Base-by-base conservation (phyloP, 2,329 filamentous ascomycete species). In the Pseudocercospora eumusae region DNA sequence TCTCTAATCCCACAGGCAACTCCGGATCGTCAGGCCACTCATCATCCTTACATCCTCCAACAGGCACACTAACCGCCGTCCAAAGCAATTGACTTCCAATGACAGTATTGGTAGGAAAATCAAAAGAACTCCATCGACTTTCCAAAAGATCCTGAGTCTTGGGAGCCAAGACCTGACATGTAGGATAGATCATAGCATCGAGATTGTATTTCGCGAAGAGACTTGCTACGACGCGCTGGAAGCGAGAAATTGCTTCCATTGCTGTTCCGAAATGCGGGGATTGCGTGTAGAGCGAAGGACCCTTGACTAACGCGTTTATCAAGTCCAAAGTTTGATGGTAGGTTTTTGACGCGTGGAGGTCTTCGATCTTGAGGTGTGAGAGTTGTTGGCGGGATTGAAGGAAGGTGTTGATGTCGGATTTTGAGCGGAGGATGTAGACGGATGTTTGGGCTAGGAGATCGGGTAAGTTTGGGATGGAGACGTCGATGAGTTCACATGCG, bases 21-120 rank as follows among this genome's bases (percentile, higher is more conserved):
- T 62, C 64, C 20, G 64, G 60, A 52, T 66, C 69, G 33, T 66
- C 62, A 10, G 65, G 64, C 45, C 66, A 65, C 33, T 67, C 62
- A 21, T 66, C 61, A 59, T 69, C 66, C 42, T 56, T 67, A 15
- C 60, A 52, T 52, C 42, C 61, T 0, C 68, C 66, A 8, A 72
- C 71, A 0, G 75, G 75, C 9, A 77, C 71, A 0, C 70, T 74
- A 4, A 78, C 66, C 0, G 75, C 75, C 15, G 75, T 75, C 52
- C 71, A 70, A 5, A 72, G 68, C 42, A 72, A 60, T 42, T 72
- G 70, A 55, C 72, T 74, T 0, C 71, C 75, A 52, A 78, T 71
- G 1, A 71, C 66, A 2, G 76, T 77, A 57, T 77, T 77, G 3
- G 71, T 75, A 7, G 72, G 72, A 54, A 75, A 76, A 45, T 71